A percentile compares a stretch with the other conserved stretches of the same genome.
These are phyloP conservation scores for Mycena kentingensis DNA, from an alignment of 768 basidiomycete species.

Conservation along the genomic window DNA sequence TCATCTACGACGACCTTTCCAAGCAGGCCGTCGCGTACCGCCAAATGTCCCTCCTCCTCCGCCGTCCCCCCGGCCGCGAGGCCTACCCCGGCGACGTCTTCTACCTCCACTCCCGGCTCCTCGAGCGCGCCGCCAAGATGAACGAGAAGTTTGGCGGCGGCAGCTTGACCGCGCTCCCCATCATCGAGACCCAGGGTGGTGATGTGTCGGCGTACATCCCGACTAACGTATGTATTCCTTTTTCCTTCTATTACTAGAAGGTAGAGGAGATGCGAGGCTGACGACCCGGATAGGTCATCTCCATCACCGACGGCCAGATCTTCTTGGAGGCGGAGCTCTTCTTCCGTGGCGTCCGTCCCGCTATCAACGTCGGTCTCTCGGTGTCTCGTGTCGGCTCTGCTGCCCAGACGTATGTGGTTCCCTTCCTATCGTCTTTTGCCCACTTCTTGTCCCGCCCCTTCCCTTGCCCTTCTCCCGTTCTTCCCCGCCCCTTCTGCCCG, in stretches of 20 bases:
- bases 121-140: constrained; percentile 99
- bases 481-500: too few species aligned
- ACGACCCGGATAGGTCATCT: constrained; percentile 75
- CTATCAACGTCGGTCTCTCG: constrained; percentile 99
- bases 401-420: constrained; percentile 89
- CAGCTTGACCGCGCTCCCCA: constrained; percentile 96
- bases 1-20: constrained; percentile 99
- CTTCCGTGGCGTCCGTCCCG: constrained; percentile 99
- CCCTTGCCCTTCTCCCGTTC: constrained; percentile 5
- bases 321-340: constrained; percentile 99
- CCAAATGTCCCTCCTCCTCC: constrained; percentile 99
- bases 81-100: constrained; percentile 99
- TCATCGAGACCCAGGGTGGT: constrained; percentile 99
- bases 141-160: constrained; percentile 98
- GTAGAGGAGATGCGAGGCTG: too few species aligned
- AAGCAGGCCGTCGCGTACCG: constrained; percentile 99
- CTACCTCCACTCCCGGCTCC: constrained; percentile 99
- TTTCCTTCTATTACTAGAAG: neutral
- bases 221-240: constrained; percentile 65
- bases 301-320: constrained; percentile 99
- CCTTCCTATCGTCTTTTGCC: too few species aligned
- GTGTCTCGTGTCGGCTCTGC: constrained; percentile 99
- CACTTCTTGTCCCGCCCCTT: neutral
- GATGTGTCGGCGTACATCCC: constrained; percentile 99
- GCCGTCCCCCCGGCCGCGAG: constrained; percentile 99